phyloP scores from a whole-genome alignment of 352 stramenopile genomes.

The Pythium biforme region DNA sequence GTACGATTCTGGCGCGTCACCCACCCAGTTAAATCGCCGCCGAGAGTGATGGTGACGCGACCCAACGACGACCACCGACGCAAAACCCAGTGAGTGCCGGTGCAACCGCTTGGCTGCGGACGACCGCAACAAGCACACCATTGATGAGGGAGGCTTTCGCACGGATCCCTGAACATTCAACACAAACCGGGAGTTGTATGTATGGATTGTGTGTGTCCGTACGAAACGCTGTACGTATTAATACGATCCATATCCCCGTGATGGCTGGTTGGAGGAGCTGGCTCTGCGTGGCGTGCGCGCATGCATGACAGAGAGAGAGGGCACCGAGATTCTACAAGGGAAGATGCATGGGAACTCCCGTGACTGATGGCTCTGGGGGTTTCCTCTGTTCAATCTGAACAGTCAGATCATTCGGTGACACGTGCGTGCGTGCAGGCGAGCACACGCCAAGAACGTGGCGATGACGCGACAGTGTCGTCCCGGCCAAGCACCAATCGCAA shows the following conservation, averaged over 20 bases:
- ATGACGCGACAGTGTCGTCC: constrained; percentile 18
- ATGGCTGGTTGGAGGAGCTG: neutral
- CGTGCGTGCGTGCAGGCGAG: constrained; percentile 1
- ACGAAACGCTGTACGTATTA: too few species aligned
- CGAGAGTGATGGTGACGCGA: constrained; percentile 11
- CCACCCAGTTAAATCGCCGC: constrained; percentile 5
- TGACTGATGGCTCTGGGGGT: too few species aligned
- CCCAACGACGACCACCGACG: neutral
- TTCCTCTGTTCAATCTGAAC: neutral
- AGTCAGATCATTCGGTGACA: neutral
- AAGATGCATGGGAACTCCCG: too few species aligned
- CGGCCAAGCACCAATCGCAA: constrained; percentile 13
- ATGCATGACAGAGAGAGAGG: too few species aligned
- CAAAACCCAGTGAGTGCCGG: neutral
- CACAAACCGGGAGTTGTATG: too few species aligned
- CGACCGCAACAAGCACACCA: neutral
- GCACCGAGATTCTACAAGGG: too few species aligned
- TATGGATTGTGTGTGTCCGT: too few species aligned
- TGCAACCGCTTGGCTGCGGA: neutral
- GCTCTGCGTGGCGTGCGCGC: too few species aligned
- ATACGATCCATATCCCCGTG: neutral
- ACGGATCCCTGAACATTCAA: too few species aligned
- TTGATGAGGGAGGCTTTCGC: too few species aligned
- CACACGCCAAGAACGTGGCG: neutral
- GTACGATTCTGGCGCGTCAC: constrained; percentile 25